Evolutionary conservation across 2,329 filamentous ascomycete species (phyloP).

Genomic region (Cercospora citrullina): DNA sequence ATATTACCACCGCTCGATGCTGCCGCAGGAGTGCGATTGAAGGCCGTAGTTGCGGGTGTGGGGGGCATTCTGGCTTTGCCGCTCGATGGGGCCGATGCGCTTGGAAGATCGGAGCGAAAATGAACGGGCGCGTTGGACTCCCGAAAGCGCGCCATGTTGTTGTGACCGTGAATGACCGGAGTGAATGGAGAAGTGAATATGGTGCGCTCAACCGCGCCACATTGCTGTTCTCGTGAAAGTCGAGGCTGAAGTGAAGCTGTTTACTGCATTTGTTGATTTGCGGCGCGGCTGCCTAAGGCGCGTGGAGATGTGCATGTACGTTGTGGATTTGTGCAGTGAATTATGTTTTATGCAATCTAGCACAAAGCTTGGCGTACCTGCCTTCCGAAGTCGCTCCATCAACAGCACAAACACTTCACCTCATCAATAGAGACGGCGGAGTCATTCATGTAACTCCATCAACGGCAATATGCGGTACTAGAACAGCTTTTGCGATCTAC

Average conservation of each 20-base stretch:
- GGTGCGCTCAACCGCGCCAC: neutral
- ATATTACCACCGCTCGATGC: neutral
- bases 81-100: neutral
- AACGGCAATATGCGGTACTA: no score
- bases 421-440: neutral
- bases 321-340: neutral
- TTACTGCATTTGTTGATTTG: neutral
- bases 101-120: conserved; percentile 1
- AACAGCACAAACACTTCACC: neutral
- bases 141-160: neutral
- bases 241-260: neutral
- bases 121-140: neutral
- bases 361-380: neutral
- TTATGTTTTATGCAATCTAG: neutral
- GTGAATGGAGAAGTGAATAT: neutral
- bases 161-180: neutral
- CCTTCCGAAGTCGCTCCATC: neutral
- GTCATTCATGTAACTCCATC: no score
- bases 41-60: neutral
- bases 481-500: no score
- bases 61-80: neutral
- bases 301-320: neutral
- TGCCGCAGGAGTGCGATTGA: neutral
- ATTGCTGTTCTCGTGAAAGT: neutral
- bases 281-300: neutral